Evolutionary conservation across 2,329 filamentous ascomycete genomes (phyloP).

Genomic region (Colletotrichum eremochloae): DNA sequence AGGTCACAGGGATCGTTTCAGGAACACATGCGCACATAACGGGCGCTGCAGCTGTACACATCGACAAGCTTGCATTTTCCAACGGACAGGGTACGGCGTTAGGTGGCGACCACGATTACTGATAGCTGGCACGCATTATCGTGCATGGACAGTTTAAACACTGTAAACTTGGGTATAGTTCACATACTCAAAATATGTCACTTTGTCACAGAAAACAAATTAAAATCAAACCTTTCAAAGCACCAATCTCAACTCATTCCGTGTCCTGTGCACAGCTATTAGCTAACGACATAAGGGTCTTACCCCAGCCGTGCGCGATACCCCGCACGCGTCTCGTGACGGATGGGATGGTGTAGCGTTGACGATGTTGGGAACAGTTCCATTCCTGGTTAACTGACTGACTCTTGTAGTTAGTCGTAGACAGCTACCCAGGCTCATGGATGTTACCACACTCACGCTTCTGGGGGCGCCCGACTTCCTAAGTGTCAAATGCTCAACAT

Average conservation of each 20-base stretch:
- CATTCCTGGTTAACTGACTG: constrained; percentile 10
- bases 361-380: neutral
- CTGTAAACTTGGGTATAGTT: neutral
- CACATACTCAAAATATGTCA: neutral
- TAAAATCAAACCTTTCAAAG: neutral
- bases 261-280: neutral
- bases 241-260: neutral
- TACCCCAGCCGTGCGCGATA: constrained; percentile 16
- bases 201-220: neutral
- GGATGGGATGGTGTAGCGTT: constrained; percentile 17
- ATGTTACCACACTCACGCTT: neutral
- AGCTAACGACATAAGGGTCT: constrained; percentile 7
- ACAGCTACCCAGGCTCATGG: constrained; percentile 23
- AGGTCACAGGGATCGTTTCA: neutral
- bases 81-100: constrained; percentile 22
- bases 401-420: constrained; percentile 2
- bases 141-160: constrained; percentile 9
- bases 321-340: constrained; percentile 40
- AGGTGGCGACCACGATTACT: neutral
- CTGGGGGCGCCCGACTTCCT: constrained; percentile 15
- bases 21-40: constrained; percentile 1
- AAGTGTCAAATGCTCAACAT: neutral
- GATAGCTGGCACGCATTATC: constrained; percentile 20
- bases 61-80: constrained; percentile 16
- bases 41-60: neutral